Evolutionary conservation across 768 basidiomycete genomes (phyloP), one percentile per base, ranked within the genome.

Genomic region (Rhizopogon sp.): DNA sequence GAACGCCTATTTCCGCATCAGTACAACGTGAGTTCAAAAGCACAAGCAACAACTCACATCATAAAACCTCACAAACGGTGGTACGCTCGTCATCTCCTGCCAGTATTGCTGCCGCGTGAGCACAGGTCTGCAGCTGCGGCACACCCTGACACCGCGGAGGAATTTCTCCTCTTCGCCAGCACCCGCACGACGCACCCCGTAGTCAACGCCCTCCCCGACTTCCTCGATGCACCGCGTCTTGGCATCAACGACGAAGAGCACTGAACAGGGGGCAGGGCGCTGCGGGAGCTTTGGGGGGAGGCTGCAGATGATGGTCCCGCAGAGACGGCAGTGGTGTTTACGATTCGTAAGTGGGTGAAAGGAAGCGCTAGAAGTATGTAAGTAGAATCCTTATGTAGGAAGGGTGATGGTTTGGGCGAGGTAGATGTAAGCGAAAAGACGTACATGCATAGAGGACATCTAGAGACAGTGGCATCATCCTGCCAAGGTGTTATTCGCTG

Each of bases 401-500:
- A 11, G 31, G 41, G 43, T 43, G 46, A 41, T 41, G 44, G 11
- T 8, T 56, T 17, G 20, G 17, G 37, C 42, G 0, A 31, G 14
- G 5, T 17, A 50, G n/a, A 17, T 17, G 16, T 39, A 9, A 9
- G 13, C 20, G 39, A 39, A 40, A 37, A 6, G 13, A 73, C 83
- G 68, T 68, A 90, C 93, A 64, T 68, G 82, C 96, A 99, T 58
- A 96, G 73, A 1, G 92, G 88, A 73, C 96, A 99, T 56, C 85
- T 84, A 43, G 79, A 81, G 1, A 85, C 92, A 3, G 75, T 63
- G 1, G 80, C 75, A 65, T 98, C 96, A 40, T 88, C 84, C 67
- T 97, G 84, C 96, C 96, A 99, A 5, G 93, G 93, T 3, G 97
- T 93, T 60, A 99, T 94, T 43, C 81, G 76, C 69, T 96, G 95